Conservation (phyloP, 306 rosid species). For the Mucuna pruriens region DNA sequence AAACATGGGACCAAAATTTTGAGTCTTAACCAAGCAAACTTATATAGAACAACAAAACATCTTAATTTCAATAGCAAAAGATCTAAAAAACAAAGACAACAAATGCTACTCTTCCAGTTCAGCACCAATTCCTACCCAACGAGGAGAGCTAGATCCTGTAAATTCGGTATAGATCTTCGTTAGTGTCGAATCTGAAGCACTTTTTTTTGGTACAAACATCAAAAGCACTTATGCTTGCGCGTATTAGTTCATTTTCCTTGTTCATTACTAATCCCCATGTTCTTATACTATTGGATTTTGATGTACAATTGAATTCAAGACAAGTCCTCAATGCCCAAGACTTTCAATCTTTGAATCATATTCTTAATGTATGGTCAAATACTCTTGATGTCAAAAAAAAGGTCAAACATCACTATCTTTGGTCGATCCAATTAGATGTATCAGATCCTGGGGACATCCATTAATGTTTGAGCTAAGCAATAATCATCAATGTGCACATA, state of each 20-base stretch:
- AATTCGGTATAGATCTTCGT: slow-evolving; percentile 15
- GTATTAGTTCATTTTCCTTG: not conserved
- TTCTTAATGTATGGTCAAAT: slow-evolving; percentile 23
- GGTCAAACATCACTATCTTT: slow-evolving; percentile 20
- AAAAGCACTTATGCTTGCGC: not conserved
- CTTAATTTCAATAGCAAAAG: not conserved
- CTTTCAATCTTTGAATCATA: not conserved
- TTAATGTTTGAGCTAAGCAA: slow-evolving; percentile 7
- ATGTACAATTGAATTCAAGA: not conserved
- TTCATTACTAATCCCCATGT: slow-evolving; percentile 25
- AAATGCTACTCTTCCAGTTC: not conserved
- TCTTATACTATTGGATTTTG: slow-evolving; percentile 10
- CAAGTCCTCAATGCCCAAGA: slow-evolving; percentile 14
- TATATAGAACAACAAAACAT: not conserved
- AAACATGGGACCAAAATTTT: not conserved
- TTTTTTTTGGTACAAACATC: not conserved
- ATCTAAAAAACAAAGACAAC: not conserved
- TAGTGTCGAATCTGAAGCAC: not conserved
- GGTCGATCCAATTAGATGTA: slow-evolving; percentile 40
- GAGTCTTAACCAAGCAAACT: slow-evolving; percentile 8
- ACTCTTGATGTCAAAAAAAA: not conserved
- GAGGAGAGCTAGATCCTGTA: slow-evolving; percentile 28
- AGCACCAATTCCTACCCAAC: not conserved
- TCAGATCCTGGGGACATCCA: slow-evolving; percentile 25
- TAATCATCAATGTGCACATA: not conserved